Conservation (phyloP, 495 filamentous ascomycete species). For the Physcia stellaris region DNA sequence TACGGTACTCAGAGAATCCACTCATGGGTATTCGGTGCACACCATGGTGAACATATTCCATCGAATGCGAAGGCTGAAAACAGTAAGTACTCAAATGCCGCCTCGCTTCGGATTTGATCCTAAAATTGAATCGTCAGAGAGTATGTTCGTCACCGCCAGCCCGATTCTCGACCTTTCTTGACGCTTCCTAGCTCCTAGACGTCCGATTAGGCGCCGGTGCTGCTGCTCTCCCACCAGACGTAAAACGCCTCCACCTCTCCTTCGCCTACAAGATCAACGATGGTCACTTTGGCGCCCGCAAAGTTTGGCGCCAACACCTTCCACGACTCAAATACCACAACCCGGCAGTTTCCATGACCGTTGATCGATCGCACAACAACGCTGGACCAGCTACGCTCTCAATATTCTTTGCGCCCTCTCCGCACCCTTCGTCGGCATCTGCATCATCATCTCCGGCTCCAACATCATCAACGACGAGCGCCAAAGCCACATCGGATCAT, state of each 20-base stretch:
- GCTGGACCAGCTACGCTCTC: conserved; percentile 52
- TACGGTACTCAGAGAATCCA: too few species aligned
- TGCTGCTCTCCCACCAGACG: conserved; percentile 58
- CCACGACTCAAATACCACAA: conserved; percentile 91
- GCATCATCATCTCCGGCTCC: conserved; percentile 20
- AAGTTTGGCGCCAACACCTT: conserved; percentile 78
- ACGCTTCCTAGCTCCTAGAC: conserved; percentile 55
- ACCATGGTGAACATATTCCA: conserved; percentile 63
- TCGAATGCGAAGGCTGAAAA: conserved; percentile 65
- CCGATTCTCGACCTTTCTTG: too few species aligned
- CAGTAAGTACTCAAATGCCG: conserved; percentile 39
- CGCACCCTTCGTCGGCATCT: conserved; percentile 10
- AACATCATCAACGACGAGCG: conserved; percentile 13
- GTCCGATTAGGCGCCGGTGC: conserved; percentile 71
- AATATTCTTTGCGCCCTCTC: conserved; percentile 48
- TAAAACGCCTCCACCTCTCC: conserved; percentile 72
- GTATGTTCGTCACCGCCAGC: too few species aligned
- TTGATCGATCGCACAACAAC: conserved; percentile 48
- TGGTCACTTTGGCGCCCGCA: conserved; percentile 71
- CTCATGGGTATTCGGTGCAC: too few species aligned
- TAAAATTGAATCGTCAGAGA: conserved; percentile 24
- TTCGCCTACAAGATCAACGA: conserved; percentile 52
- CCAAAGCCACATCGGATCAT: conserved; percentile 13
- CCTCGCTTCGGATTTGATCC: conserved; percentile 3
- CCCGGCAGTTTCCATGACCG: conserved; percentile 67